These are phyloP conservation scores for Ogataea pilisensis DNA, from an alignment of 805 yeast species.

Conservation along the genomic window DNA sequence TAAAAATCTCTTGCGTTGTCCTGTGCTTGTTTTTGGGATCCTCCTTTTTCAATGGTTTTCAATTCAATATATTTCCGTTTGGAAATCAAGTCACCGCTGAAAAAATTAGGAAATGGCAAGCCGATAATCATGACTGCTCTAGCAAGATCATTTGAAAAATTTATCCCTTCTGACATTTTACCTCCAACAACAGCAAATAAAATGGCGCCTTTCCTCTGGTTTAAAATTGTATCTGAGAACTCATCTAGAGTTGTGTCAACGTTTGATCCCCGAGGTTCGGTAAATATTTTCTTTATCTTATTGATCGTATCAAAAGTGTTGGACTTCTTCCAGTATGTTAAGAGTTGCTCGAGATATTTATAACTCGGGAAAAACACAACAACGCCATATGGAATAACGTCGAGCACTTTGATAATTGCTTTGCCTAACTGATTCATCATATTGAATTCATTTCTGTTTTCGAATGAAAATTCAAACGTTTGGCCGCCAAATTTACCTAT, in stretches of 20 bases:
- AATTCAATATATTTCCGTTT: constrained; percentile 61
- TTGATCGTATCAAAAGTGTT: constrained; percentile 34
- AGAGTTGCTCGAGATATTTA: constrained; percentile 53
- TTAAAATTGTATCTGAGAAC: constrained; percentile 43
- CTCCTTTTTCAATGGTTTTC: constrained; percentile 45
- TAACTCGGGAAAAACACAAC: constrained; percentile 88
- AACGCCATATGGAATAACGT: constrained; percentile 62
- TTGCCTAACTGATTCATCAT: constrained; percentile 51
- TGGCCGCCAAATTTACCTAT: constrained; percentile 28
- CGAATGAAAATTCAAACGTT: constrained; percentile 64
- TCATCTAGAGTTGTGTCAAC: constrained; percentile 45
- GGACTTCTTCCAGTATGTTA: constrained; percentile 46
- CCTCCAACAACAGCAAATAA: constrained; percentile 90
- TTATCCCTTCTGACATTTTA: constrained; percentile 87
- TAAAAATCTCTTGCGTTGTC: constrained; percentile 53
- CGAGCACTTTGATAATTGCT: constrained; percentile 39
- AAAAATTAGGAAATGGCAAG: constrained; percentile 81
- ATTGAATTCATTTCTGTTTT: constrained; percentile 44
- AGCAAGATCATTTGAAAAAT: constrained; percentile 83
- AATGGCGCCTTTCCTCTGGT: constrained; percentile 49
- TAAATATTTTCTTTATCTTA: constrained; percentile 43
- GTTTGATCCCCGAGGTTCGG: constrained; percentile 47
- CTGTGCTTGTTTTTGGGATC: constrained; percentile 41
- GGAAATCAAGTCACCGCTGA: constrained; percentile 76
- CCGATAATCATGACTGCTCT: constrained; percentile 85